Conservation (phyloP, 2,329 filamentous ascomycete genomes). For the Xylaria sp. region DNA sequence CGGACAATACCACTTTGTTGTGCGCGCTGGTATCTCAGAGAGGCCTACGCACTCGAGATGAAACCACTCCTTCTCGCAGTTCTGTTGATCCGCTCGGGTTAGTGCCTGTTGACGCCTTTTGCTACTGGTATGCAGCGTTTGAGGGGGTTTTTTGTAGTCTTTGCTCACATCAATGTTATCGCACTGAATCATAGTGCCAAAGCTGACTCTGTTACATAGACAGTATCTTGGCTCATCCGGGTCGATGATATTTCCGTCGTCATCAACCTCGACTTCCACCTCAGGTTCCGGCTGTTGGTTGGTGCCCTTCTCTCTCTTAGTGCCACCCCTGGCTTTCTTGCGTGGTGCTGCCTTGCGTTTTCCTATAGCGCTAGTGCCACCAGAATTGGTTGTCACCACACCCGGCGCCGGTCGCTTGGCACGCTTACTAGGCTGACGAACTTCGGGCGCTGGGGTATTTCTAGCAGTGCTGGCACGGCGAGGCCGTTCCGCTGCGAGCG, state of each 20-base stretch:
- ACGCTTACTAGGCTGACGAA: slow-evolving; percentile 62
- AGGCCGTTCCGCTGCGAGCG: slow-evolving; percentile 63
- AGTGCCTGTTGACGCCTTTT: slow-evolving; percentile 40
- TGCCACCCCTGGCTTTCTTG: slow-evolving; percentile 65
- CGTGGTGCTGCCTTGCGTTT: slow-evolving; percentile 76
- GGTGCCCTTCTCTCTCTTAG: slow-evolving; percentile 53
- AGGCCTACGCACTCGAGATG: slow-evolving; percentile 82
- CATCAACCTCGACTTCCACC: slow-evolving; percentile 69
- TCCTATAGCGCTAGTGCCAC: slow-evolving; percentile 74
- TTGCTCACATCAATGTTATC: slow-evolving; percentile 78
- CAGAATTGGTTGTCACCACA: slow-evolving; percentile 72
- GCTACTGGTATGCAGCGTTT: slow-evolving; percentile 18
- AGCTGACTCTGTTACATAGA: slow-evolving; percentile 81
- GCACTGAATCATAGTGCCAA: slow-evolving; percentile 85
- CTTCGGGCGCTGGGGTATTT: slow-evolving; percentile 66
- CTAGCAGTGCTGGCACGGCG: slow-evolving; percentile 67
- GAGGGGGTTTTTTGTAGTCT: slow-evolving; percentile 22
- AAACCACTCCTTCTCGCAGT: slow-evolving; percentile 88
- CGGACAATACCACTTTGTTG: slow-evolving; percentile 87
- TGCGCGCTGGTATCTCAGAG: slow-evolving; percentile 73
- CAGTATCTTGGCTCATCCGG: slow-evolving; percentile 82
- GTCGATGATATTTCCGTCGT: slow-evolving; percentile 77
- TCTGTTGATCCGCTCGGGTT: slow-evolving; percentile 51
- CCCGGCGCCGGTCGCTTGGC: slow-evolving; percentile 78
- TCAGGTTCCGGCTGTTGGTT: slow-evolving; percentile 56